Evolutionary conservation across 179 eudicot genomes (phyloP), one percentile per base, ranked within the genome.

Genomic region (Pouteria campechiana): DNA sequence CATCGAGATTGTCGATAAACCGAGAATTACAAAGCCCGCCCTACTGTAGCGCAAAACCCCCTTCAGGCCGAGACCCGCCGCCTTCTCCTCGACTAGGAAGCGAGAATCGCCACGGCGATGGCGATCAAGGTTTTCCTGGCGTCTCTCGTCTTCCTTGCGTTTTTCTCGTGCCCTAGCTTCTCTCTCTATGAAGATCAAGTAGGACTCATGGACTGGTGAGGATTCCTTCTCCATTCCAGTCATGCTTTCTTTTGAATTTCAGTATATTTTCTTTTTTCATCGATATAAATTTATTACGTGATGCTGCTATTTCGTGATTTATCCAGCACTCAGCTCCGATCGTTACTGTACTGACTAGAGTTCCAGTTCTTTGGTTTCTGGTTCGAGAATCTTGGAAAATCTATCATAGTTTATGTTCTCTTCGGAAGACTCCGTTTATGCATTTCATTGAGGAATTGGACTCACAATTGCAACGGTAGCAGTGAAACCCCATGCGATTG

Each of bases 181-280:
- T 72, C 93, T 38, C 81, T 88, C 19, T 74, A 60, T 50, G 89
- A 93, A 76, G 99, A 93, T 69, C 99, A 93, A 83, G 79, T 83
- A 44, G 99, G 96, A 32, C 86, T 88, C 52, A 67, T 68, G 64
- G 99, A 93, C 63, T 93, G 99, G 99, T 93, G 63, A 3, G 5
- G 7, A 5, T 27, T 7, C 8, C 13, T n/a, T 32, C 6, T 28
- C 32, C 6, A 6, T 1, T 41, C 11, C 45, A 36, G n/a, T n/a
- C n/a, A n/a, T n/a, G n/a, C n/a, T n/a, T n/a, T 11, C 11, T 8
- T 13, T 19, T 28, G 3, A 22, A 22, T 30, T 24, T 13, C 18
- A 41, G 17, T 35, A 25, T 30, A 11, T 29, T 27, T 61, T 53
- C 46, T 32, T 25, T 20, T 52, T 13, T 6, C 20, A n/a, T 7